Base-by-base conservation (phyloP, 2,329 filamentous ascomycete genomes). In the Neonectria coccinea region DNA sequence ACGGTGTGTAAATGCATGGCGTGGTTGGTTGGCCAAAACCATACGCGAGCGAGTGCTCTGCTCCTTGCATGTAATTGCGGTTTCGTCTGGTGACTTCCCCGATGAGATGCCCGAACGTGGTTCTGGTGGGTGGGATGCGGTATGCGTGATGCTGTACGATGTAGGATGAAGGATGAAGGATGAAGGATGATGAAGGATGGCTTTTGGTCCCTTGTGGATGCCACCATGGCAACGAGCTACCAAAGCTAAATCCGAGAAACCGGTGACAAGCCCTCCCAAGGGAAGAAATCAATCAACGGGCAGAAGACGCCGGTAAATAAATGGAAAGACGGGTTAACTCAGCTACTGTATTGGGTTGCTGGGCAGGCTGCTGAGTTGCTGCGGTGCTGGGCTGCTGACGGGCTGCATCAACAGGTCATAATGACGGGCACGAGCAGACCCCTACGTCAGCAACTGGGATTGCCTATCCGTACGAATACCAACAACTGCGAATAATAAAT, bases 381-480 rank as follows among this genome's bases (percentile, higher is more conserved):
- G 14, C 12, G 14, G 16, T 50, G 44, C 47, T 53, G 53, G 54
- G 44, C 25, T 54, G 60, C 60, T 63, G 41, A 63, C 48, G n/a
- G 55, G 59, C 59, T 61, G 59, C 51, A 29, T 56, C 52, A 50
- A 50, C 8, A 41, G n/a, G 39, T 41, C 16, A 10, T n/a, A 6
- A 18, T 41, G 39, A 10, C 39, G 16, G 16, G 39, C 6, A 16
- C 36, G 36, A n/a, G 31, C 31, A 12, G 31, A 2, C 31, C 31
- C 31, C 31, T 41, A 16, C 16, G 14, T 41, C 36, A 41, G n/a
- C 33, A 16, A 16, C 2, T 36, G 10, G 33, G 10, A 33, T 12
- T 33, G 31, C 31, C 10, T 33, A 12, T 33, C 10, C 31, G 31
- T 12, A 33, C 10, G 10, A 5, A 33, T 33, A 33, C 2, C 31